phyloP scores from a whole-genome alignment of 2,329 filamentous ascomycete species.

The Sporothrix sp. region DNA sequence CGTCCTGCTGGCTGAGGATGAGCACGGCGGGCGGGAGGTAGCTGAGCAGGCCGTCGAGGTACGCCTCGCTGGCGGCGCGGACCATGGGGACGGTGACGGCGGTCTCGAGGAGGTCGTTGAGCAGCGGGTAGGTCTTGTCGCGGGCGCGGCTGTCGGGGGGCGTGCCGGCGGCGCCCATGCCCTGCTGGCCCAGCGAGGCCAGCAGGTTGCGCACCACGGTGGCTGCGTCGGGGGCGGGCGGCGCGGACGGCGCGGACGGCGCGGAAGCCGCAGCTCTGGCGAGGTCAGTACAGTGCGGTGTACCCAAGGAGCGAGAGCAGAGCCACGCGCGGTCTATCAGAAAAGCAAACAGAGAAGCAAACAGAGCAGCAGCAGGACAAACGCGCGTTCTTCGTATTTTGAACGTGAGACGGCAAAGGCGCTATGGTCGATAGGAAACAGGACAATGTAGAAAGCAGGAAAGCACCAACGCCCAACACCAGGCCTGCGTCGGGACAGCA shows the following conservation, averaged over 20 bases:
- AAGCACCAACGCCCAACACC: not conserved
- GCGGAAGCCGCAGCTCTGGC: too few relatives aligned
- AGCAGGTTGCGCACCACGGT: conserved; percentile 81
- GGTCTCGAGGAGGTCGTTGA: conserved; percentile 75
- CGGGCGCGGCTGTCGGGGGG: conserved; percentile 27
- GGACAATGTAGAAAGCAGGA: not conserved
- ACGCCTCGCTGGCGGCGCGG: conserved; percentile 51
- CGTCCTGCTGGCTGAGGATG: conserved; percentile 60
- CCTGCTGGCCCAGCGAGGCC: conserved; percentile 54
- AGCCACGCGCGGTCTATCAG: not conserved
- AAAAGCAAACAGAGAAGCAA: not conserved
- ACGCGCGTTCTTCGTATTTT: not conserved
- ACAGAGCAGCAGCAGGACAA: not conserved
- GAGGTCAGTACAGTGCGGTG: not conserved
- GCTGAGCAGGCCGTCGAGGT: conserved; percentile 64
- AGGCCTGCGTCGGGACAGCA: too few relatives aligned
- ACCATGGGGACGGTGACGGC: conserved; percentile 69
- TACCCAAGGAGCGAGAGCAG: not conserved
- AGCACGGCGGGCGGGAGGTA: conserved; percentile 73
- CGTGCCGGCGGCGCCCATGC: not conserved
- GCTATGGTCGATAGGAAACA: conserved; percentile 4
- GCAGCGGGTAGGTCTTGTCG: conserved; percentile 65
- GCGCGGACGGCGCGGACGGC: too few relatives aligned
- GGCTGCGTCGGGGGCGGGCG: conserved; percentile 57
- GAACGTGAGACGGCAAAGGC: not conserved